Conservation (phyloP, 1,139 yeast species). For the Debaryomycetaceae sp. region DNA sequence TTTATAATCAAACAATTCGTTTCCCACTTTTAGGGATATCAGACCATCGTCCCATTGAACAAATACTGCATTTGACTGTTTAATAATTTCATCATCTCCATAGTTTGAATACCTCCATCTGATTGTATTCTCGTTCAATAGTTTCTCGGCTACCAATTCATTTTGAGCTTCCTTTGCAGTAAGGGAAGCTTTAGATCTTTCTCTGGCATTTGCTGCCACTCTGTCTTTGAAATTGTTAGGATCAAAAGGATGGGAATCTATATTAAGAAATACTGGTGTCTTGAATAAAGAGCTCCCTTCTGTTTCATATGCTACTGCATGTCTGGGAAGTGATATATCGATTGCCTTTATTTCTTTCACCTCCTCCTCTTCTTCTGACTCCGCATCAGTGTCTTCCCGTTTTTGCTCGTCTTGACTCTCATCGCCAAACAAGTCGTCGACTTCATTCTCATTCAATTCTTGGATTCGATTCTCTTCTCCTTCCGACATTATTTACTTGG, state of each 20-base stretch:
- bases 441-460: conserved; percentile 20
- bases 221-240: conserved; percentile 62
- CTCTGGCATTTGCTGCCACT: conserved; percentile 47
- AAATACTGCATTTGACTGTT: conserved; percentile 86
- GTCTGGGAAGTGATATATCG: conserved; percentile 71
- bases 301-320: conserved; percentile 49
- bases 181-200: conserved; percentile 29
- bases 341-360: conserved; percentile 30
- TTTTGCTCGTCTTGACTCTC: conserved; percentile 29
- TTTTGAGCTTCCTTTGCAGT: conserved; percentile 37
- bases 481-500: conserved; percentile 7
- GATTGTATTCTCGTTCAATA: conserved; percentile 75
- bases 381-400: conserved; percentile 6
- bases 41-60: conserved; percentile 95
- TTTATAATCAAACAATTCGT: conserved; percentile 79
- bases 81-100: conserved; percentile 61
- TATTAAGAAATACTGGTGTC: conserved; percentile 76
- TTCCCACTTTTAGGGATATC: conserved; percentile 79
- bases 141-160: conserved; percentile 46
- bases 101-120: conserved; percentile 87
- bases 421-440: conserved; percentile 50
- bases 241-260: conserved; percentile 87
- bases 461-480: conserved; percentile 5
- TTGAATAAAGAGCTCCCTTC: conserved; percentile 57
- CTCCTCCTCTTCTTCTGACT: conserved; percentile 21